Base-by-base conservation (phyloP, 441 rosid genomes). In the Euphorbia schlechtendalii region DNA sequence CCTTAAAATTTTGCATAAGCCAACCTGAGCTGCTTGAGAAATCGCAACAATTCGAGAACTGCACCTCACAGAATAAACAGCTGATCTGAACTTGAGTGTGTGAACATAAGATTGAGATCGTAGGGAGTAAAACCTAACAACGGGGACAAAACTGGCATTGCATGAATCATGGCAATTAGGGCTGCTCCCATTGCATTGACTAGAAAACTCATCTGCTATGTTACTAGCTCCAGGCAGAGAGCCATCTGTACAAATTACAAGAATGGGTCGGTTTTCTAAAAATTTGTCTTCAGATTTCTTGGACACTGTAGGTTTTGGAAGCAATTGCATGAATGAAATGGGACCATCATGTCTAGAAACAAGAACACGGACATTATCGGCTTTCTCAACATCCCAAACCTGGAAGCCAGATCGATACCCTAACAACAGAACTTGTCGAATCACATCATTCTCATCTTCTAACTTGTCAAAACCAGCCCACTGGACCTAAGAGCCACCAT, bases 381-480 rank as follows among this genome's bases (percentile, higher is more conserved):
- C 89, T 59, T 88, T 92, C 74, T 93, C 96, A 32, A 88, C 95
- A 77, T 93, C 98, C 97, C 97, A 88, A 70, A 93, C 83, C 84
- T 93, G 97, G 78, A 86, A 93, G 48, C 98, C 98, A 75, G 92
- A 88, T 14, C 71, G 84, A 79, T 86, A 90, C 0, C 91, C 95
- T 15, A 93, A 81, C 45, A 93, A 78, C 25, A 93, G 92, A 71
- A 88, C 86, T 71, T 66, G 86, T 61, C 87, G 80, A 74, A 71
- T 65, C 54, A 58, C 68, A 63, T 73, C 81, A 65, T 65, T 80
- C 49, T 79, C 87, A 71, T 76, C 75, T 73, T 90, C 87, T 71
- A 93, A 77, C 65, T 83, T 84, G 88, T 93, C 97, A 82, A 90
- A 93, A 56, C 97, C 99, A 68, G 97, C 93, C 99, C 99, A 90